Conservation (phyloP, 305 asterid genomes). For the Striga hermonthica region DNA sequence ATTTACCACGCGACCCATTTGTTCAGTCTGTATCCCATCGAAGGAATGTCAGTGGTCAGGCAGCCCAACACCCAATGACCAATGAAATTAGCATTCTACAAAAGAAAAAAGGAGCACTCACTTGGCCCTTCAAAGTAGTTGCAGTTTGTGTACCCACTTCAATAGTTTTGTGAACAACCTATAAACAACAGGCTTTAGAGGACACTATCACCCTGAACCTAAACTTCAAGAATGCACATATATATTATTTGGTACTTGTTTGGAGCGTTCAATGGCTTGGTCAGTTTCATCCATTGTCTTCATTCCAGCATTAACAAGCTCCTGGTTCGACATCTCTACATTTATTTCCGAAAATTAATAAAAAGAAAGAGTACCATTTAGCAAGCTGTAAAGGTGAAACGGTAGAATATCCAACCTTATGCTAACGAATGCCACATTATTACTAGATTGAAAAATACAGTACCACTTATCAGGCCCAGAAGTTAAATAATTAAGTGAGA, state of each 20-base stretch:
- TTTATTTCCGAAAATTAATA: conserved; percentile 31
- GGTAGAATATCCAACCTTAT: not conserved
- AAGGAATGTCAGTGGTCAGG: conserved; percentile 21
- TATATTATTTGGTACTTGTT: conserved; percentile 57
- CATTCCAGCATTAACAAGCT: conserved; percentile 75
- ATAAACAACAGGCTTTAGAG: conserved; percentile 33
- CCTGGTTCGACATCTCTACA: conserved; percentile 93
- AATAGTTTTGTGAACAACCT: conserved; percentile 97
- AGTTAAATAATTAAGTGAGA: too few relatives aligned
- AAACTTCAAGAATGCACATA: conserved; percentile 25
- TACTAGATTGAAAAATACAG: not conserved
- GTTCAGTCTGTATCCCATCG: conserved; percentile 66
- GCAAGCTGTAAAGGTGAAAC: conserved; percentile 33
- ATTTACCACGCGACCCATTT: conserved; percentile 96
- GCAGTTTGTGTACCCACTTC: conserved; percentile 98
- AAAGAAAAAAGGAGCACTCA: conserved; percentile 36
- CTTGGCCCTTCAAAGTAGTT: conserved; percentile 91
- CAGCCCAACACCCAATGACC: conserved; percentile 19
- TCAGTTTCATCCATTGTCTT: conserved; percentile 93
- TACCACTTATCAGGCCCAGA: conserved; percentile 19
- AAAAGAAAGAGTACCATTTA: not conserved
- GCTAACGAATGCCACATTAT: too few relatives aligned
- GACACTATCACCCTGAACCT: conserved; percentile 24
- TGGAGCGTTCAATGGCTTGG: conserved; percentile 98
- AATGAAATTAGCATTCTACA: conserved; percentile 4